Evolutionary conservation across 1,284 basidiomycete species (phyloP), one percentile per base, ranked within the genome.

Genomic region (Farysia itapuensis): DNA sequence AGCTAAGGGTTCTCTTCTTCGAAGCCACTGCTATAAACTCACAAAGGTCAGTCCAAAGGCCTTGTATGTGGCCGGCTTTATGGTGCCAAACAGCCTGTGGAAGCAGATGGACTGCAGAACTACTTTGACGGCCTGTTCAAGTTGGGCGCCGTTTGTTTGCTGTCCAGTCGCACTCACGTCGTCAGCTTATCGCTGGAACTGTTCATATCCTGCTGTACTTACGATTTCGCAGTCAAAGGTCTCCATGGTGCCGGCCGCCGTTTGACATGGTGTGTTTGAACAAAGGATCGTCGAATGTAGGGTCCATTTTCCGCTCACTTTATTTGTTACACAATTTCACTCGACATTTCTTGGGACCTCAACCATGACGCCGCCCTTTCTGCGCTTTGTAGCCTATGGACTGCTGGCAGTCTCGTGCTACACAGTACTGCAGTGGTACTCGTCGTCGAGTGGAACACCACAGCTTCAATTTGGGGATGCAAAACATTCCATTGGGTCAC

Each of bases 41-140:
- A 58, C 54, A 28, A 53, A 43, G 8, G 50, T 35, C 24, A 36
- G 7, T 4, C 50, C 50, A 5, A 53, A 49, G 11, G 30, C 25
- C 8, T 42, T 24, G 32, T 47, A n/a, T 14, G 31, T 33, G 5
- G 35, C 43, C 2, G 57, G 57, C 20, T 41, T 23, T 15, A 60
- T 18, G 2, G 57, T 60, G 4, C 57, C 57, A 18, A 60, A 24
- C 7, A 54, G 41, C 6, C 57, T 30, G 29, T 60, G 51, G 40
- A 60, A 60, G 39, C 50, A 50, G 5, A 60, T 60, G 9, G 47
- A 25, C 25, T 60, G 57, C 26, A 60, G 36, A 13, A 50, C 40
- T 15, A 33, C 39, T 8, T 35, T 30, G 2, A 46, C 51, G 0
- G 38, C 39, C 21, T 41, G 35, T 13, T 40, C 16, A 4, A 60